Evolutionary conservation across 2,329 filamentous ascomycete genomes (phyloP).

Genomic region (Aspergillus persii): DNA sequence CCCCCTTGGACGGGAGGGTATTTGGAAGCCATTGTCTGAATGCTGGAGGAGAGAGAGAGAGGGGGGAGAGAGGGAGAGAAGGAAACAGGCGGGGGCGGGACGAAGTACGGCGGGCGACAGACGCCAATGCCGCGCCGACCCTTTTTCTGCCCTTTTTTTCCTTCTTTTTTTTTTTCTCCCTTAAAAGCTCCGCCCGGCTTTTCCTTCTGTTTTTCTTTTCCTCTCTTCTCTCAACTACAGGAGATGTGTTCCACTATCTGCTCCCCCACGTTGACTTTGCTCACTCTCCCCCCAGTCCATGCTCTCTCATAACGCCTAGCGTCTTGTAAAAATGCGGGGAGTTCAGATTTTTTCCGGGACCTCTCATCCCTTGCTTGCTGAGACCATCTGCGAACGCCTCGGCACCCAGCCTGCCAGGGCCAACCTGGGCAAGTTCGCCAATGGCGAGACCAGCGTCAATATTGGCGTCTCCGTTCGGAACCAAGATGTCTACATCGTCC

Average conservation of each 20-base stretch:
- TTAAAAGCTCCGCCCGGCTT: not conserved
- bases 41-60: not conserved
- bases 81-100: not conserved
- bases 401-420: constrained; percentile 60
- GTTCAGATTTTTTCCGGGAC: constrained; percentile 67
- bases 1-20: constrained; percentile 85
- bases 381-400: constrained; percentile 65
- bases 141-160: constrained; percentile 7
- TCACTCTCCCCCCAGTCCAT: constrained; percentile 15
- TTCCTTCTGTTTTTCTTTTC: constrained; percentile 14
- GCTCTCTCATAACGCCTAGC: constrained; percentile 10
- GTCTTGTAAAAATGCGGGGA: constrained; percentile 54
- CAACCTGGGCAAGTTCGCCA: constrained; percentile 65
- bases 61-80: not conserved
- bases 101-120: constrained; percentile 15
- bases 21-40: constrained; percentile 44
- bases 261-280: constrained; percentile 9
- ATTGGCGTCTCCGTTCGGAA: constrained; percentile 76
- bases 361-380: constrained; percentile 63
- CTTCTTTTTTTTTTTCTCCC: constrained; percentile 15
- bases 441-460: constrained; percentile 68
- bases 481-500: constrained; percentile 98
- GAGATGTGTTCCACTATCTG: constrained; percentile 13
- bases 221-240: constrained; percentile 8
- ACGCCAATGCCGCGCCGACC: constrained; percentile 7